These are phyloP conservation scores for Nemophila menziesii DNA, from an alignment of 257 asterid genomes.

Conservation along the genomic window DNA sequence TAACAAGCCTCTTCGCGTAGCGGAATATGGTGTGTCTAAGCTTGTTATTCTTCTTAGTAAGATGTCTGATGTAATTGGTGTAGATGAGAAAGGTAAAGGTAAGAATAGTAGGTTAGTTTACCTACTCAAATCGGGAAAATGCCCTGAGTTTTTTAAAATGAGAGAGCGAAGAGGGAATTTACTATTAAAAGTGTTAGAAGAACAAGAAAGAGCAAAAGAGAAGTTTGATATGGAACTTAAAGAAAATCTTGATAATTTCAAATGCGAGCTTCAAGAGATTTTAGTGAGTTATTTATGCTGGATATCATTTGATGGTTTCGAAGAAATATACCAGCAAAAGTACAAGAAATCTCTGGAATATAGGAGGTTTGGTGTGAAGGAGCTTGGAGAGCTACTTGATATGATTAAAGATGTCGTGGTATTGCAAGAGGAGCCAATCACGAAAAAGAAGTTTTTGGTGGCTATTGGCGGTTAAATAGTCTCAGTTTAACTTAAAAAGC, in stretches of 20 bases:
- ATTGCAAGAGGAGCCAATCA: constrained; percentile 62
- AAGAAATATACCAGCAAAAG: constrained; percentile 59
- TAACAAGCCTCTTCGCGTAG: constrained; percentile 67
- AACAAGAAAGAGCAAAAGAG: constrained; percentile 16
- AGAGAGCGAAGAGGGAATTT: no score
- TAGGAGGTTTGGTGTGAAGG: constrained; percentile 46
- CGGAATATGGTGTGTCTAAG: constrained; percentile 61
- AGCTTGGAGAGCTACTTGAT: constrained; percentile 58
- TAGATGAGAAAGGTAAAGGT: constrained; percentile 50
- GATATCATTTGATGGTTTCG: constrained; percentile 50
- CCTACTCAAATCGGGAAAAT: constrained; percentile 29
- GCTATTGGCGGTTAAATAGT: constrained; percentile 43
- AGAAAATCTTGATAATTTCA: constrained; percentile 37
- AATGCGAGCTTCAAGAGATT: constrained; percentile 78
- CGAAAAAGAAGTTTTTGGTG: constrained; percentile 47
- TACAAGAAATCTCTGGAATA: constrained; percentile 70
- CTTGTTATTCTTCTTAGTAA: constrained; percentile 62
- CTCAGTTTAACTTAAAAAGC: no score
- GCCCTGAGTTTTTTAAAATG: no score
- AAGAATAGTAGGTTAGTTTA: constrained; percentile 47
- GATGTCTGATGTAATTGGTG: constrained; percentile 48
- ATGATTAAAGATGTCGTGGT: constrained; percentile 64
- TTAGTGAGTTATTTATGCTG: constrained; percentile 75
- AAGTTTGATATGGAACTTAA: constrained; percentile 17
- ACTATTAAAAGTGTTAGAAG: constrained; percentile 20